Conservation (phyloP, 2,329 filamentous ascomycete species). For the Tympanopsis confertula region DNA sequence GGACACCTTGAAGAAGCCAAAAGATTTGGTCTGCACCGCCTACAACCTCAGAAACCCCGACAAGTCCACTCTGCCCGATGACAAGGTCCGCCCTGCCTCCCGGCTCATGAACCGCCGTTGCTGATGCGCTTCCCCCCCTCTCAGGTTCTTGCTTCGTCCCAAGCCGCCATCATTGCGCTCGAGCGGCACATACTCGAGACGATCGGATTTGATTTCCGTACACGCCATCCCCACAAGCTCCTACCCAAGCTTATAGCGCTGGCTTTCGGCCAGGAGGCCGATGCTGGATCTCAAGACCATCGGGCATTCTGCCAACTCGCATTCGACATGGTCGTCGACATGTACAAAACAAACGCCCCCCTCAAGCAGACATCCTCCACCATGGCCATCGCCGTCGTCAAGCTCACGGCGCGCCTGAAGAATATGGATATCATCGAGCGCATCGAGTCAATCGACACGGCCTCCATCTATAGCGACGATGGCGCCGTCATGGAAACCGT, state of each 20-base stretch:
- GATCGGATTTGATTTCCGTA: conserved; percentile 86
- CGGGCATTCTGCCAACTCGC: conserved; percentile 53
- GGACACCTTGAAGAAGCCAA: conserved; percentile 93
- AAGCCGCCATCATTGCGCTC: conserved; percentile 70
- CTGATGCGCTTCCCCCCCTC: conserved; percentile 2
- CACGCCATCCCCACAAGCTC: conserved; percentile 73
- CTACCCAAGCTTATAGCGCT: conserved; percentile 67
- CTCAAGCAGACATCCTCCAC: conserved; percentile 81
- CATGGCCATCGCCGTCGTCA: conserved; percentile 71
- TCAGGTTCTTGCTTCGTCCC: conserved; percentile 71
- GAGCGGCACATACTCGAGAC: conserved; percentile 89
- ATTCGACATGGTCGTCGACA: conserved; percentile 74
- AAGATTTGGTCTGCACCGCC: conserved; percentile 83
- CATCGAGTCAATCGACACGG: conserved; percentile 34
- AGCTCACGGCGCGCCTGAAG: conserved; percentile 64
- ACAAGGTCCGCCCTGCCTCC: conserved; percentile 45
- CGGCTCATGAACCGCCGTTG: conserved; percentile 2
- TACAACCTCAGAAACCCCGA: conserved; percentile 68
- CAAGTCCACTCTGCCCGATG: conserved; percentile 67
- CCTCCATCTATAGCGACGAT: conserved; percentile 32
- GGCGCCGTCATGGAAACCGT: conserved; percentile 61
- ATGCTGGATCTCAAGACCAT: conserved; percentile 27
- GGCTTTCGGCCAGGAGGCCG: conserved; percentile 22
- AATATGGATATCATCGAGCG: conserved; percentile 36
- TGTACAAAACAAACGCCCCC: conserved; percentile 86